Percentiles rank a stretch among this genome's conserved stretches.
Conservation (phyloP, 306 rosid genomes). For the Medicago truncatula region MtrunA17r5.0-ANR NC_053049.1:44223001-44223500, state of each 20-base stretch:
- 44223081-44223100: slow-evolving; percentile 83
- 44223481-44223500: too few relatives aligned
- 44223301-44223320: too few relatives aligned
- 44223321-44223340: too few relatives aligned
- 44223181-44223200: slow-evolving; percentile 90
- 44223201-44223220: slow-evolving; percentile 82
- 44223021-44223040: slow-evolving; percentile 70
- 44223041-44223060: slow-evolving; percentile 90
- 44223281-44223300: neutral
- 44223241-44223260: slow-evolving; percentile 37
- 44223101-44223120: slow-evolving; percentile 89
- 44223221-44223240: slow-evolving; percentile 67
- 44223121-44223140: slow-evolving; percentile 65
- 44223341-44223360: slow-evolving; percentile 64
- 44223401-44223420: slow-evolving; percentile 55
- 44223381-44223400: slow-evolving; percentile 83
- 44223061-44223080: slow-evolving; percentile 75
- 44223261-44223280: neutral
- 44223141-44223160: slow-evolving; percentile 81
- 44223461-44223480: too few relatives aligned
- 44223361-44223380: slow-evolving; percentile 80
- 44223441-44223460: neutral
- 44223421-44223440: neutral
- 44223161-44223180: slow-evolving; percentile 92
- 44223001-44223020: slow-evolving; percentile 86